phyloP scores from a whole-genome alignment of 75 land plant species.

The Cupressus sempervirens region DNA sequence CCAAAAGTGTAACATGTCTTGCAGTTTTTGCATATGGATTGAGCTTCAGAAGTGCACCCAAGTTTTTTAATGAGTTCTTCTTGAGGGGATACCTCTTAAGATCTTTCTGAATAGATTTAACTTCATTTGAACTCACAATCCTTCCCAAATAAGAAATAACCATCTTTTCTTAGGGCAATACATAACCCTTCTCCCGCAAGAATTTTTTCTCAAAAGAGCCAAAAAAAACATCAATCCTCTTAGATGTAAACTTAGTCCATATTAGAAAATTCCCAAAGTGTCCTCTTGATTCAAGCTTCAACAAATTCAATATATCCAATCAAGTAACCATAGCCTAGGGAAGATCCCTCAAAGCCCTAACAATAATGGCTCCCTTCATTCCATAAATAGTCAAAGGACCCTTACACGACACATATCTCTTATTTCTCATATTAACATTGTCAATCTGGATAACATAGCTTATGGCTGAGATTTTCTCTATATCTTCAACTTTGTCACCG shows the following conservation, averaged over 20 bases:
- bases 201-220: slow-evolving; percentile 66
- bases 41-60: slow-evolving; percentile 66
- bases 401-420: slow-evolving; percentile 51
- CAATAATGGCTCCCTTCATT: slow-evolving; percentile 66
- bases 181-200: slow-evolving; percentile 71
- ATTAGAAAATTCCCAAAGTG: slow-evolving; percentile 77
- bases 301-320: slow-evolving; percentile 57
- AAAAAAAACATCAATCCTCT: slow-evolving; percentile 76
- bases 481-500: too few species aligned
- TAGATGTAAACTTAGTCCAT: slow-evolving; percentile 90
- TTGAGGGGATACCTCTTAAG: slow-evolving; percentile 62
- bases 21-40: slow-evolving; percentile 94
- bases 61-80: slow-evolving; percentile 89
- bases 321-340: slow-evolving; percentile 58
- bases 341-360: slow-evolving; percentile 62
- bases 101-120: slow-evolving; percentile 68
- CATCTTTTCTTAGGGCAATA: slow-evolving; percentile 76
- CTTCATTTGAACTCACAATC: slow-evolving; percentile 88
- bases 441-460: slow-evolving; percentile 46
- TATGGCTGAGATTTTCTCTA: too few species aligned
- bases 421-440: slow-evolving; percentile 68
- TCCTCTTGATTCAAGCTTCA: slow-evolving; percentile 89
- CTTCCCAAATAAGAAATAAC: slow-evolving; percentile 74
- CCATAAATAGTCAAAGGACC: slow-evolving; percentile 68
- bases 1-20: slow-evolving; percentile 71